A percentile compares a stretch with the other conserved stretches of the same genome.
These are phyloP conservation scores for Eucalyptus globulus DNA, from an alignment of 345 rosid species.

Conservation along the genomic window DNA sequence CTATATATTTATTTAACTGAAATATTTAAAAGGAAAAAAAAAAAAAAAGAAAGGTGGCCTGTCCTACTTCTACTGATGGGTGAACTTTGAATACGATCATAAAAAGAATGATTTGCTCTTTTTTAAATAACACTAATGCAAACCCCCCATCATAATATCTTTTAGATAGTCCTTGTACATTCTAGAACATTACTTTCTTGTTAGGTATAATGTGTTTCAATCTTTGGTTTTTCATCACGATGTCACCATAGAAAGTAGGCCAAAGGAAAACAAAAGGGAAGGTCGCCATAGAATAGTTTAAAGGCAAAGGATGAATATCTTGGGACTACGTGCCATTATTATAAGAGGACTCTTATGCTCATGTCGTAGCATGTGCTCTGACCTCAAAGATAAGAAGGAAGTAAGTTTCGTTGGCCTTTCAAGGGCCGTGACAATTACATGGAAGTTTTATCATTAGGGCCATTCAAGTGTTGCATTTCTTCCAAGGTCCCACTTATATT, in stretches of 20 bases:
- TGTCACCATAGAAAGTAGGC: not conserved
- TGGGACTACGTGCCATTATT: not conserved
- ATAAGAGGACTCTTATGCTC: not conserved
- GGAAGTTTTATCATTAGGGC: not conserved
- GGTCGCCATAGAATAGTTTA: not conserved
- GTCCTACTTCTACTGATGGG: not conserved
- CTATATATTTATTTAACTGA: not conserved
- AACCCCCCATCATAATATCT: not conserved
- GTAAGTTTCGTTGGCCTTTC: not conserved
- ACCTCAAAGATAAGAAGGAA: not conserved
- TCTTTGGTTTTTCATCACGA: not conserved
- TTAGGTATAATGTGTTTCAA: not conserved
- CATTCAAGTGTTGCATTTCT: not conserved
- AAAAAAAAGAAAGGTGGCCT: not conserved
- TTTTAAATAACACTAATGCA: not conserved
- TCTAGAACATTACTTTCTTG: not conserved
- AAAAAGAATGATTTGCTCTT: not conserved
- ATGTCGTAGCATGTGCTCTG: not conserved
- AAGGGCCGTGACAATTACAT: not conserved
- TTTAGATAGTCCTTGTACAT: not conserved
- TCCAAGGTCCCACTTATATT: not conserved
- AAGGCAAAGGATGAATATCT: not conserved
- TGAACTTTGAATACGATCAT: not conserved
- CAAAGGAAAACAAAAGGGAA: not conserved
- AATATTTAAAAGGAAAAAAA: not conserved